Base-by-base conservation (phyloP, 2,329 filamentous ascomycete genomes). In the Hypoxylon sp. region DNA sequence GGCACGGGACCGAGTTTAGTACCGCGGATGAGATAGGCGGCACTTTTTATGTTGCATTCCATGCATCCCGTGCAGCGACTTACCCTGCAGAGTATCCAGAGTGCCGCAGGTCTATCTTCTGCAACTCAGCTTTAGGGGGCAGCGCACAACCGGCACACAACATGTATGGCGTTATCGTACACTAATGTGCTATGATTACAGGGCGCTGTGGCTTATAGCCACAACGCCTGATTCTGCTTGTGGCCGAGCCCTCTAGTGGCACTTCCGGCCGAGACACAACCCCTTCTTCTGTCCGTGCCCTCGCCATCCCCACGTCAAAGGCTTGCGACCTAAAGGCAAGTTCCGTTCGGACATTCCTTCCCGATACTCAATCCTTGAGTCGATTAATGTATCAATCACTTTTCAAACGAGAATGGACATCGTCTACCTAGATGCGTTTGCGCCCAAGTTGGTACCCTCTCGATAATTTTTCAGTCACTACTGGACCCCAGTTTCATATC, bases 1-100 rank as follows among this genome's bases (percentile, higher is more conserved):
- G 32, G 65, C 19, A 65, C 65, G 65, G 68, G 60, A 63, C 61
- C 68, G 68, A 63, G 19, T 51, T 48, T 65, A 53, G 58, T 57
- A 21, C 41, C 23, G 59, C 53, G 55, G 57, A 50, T 59, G 52
- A 56, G 60, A 59, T 65, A 14, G 48, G 57, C 41, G 66, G 59
- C 36, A 55, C 56, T 28, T 55, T 63, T 38, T 49, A 55, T 25
- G 68, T 70, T 49, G 59, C 68, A 70, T 68, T 67, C 58, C 49
- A 60, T 63, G 49, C 49, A 61, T 21, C 21, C 46, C 34, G 38
- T 66, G 55, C 51, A 60, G 58, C 23, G 17, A 50, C 17, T 55
- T 50, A 60, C 50, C 38, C 32, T 28, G 45, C 36, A 25, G 38
- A n/a, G 13, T 51, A 21, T 9, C 30, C 32, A 34, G n/a, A 14